phyloP scores from a whole-genome alignment of 352 stramenopile species.

The Pythium apleroticum region DNA sequence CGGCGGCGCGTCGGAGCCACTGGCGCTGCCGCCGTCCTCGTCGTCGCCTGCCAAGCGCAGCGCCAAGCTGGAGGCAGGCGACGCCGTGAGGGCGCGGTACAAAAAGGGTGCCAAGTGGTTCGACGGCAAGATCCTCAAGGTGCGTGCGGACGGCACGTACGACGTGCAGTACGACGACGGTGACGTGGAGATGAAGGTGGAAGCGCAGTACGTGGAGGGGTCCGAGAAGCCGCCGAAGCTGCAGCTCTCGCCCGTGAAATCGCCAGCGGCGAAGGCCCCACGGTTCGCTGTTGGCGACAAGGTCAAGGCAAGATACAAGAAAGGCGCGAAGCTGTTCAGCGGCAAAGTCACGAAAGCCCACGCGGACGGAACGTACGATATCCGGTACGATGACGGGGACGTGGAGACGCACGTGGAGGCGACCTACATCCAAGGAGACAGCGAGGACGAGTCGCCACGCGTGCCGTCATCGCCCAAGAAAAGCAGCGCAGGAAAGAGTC shows the following conservation, averaged over 20 bases:
- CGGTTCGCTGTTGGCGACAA: constrained; percentile 28
- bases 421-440: constrained; percentile 18
- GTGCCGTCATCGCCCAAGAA: constrained; percentile 2
- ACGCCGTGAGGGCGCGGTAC: constrained; percentile 44
- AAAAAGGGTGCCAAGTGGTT: constrained; percentile 54
- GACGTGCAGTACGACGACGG: constrained; percentile 74
- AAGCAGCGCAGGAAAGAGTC: not conserved
- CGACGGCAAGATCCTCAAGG: constrained; percentile 46
- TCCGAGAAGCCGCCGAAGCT: constrained; percentile 10
- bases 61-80: constrained; percentile 21
- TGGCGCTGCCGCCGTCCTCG: constrained; percentile 20
- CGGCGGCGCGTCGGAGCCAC: constrained; percentile 3
- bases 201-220: constrained; percentile 12
- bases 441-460: constrained; percentile 39
- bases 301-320: constrained; percentile 51
- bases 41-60: not conserved
- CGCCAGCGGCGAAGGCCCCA: constrained; percentile 1
- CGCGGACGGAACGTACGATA: constrained; percentile 58
- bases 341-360: constrained; percentile 55
- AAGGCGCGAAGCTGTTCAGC: constrained; percentile 42
- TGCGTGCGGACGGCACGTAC: constrained; percentile 64
- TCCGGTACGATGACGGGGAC: constrained; percentile 71
- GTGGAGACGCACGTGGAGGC: constrained; percentile 35
- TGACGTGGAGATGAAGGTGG: constrained; percentile 46
- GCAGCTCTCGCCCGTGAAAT: constrained; percentile 27